These are phyloP conservation scores for Truncatella angustata DNA, from an alignment of 2,329 filamentous ascomycete species.

Conservation along the genomic window DNA sequence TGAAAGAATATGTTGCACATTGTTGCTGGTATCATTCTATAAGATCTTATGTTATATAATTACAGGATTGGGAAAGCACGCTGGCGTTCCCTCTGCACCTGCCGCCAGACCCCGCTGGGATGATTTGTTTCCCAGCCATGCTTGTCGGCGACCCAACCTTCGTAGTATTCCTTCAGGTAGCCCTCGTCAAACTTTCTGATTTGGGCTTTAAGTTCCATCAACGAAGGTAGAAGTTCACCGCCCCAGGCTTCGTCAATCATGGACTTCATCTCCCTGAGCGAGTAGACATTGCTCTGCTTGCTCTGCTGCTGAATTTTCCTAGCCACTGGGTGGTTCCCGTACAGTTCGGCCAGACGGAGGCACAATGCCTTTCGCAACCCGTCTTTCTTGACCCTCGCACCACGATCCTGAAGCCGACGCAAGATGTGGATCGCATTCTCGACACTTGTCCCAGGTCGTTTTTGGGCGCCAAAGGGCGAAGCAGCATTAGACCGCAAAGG, in stretches of 20 bases:
- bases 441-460: conserved; percentile 19
- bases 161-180: not conserved
- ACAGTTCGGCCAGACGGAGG: conserved; percentile 31
- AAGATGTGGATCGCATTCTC: conserved; percentile 32
- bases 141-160: not conserved
- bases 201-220: conserved; percentile 19
- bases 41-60: not conserved
- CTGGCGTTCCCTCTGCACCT: not conserved
- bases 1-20: not conserved
- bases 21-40: not conserved
- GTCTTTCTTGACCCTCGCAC: conserved; percentile 24
- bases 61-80: not conserved
- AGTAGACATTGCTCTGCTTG: conserved; percentile 24
- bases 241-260: conserved; percentile 38
- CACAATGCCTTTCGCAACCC: conserved; percentile 28
- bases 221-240: conserved; percentile 27
- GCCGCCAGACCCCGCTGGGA: not conserved
- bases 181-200: not conserved
- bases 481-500: no score
- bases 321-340: conserved; percentile 22
- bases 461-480: no score
- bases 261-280: conserved; percentile 30
- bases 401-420: conserved; percentile 29
- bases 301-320: conserved; percentile 18
- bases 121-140: not conserved